Evolutionary conservation across 306 rosid genomes (phyloP).

Genomic region (Potentilla sterilis): DNA sequence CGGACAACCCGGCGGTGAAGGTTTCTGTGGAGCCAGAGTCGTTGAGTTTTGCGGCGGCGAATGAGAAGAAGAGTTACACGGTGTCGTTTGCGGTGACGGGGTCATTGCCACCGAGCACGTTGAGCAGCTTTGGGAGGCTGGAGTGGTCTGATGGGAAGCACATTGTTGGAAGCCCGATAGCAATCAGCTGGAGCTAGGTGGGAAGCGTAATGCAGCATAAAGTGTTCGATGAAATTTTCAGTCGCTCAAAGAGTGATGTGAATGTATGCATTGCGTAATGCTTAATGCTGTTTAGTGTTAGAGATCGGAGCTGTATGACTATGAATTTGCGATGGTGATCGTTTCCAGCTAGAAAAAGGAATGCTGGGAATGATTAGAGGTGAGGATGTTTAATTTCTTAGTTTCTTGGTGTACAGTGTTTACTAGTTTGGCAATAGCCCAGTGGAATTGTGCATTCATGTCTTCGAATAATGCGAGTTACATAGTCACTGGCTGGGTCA

Average conservation of each 20-base stretch:
- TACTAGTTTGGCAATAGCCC: background rate
- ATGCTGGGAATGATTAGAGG: background rate
- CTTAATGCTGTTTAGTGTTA: background rate
- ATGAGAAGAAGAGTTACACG: slow-evolving; percentile 60
- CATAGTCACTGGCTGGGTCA: background rate
- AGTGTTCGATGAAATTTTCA: background rate
- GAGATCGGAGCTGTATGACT: background rate
- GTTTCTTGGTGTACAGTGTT: slow-evolving; percentile 17
- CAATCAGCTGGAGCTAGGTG: slow-evolving; percentile 37
- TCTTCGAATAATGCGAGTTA: background rate
- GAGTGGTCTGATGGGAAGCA: slow-evolving; percentile 75
- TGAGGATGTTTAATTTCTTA: background rate
- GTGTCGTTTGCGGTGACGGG: slow-evolving; percentile 42
- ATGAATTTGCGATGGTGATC: background rate
- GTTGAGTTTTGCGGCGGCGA: slow-evolving; percentile 42
- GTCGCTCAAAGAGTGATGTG: slow-evolving; percentile 24
- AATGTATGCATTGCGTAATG: background rate
- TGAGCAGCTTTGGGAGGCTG: slow-evolving; percentile 51
- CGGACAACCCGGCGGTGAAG: slow-evolving; percentile 34
- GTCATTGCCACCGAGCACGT: background rate
- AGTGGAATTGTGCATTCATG: background rate
- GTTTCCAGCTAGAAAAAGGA: background rate
- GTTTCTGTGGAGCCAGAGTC: slow-evolving; percentile 55
- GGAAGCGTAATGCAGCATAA: background rate
- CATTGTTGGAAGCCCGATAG: slow-evolving; percentile 58